Evolutionary conservation across 2,329 filamentous ascomycete genomes (phyloP).

Genomic region (Sporothrix mexicana): DNA sequence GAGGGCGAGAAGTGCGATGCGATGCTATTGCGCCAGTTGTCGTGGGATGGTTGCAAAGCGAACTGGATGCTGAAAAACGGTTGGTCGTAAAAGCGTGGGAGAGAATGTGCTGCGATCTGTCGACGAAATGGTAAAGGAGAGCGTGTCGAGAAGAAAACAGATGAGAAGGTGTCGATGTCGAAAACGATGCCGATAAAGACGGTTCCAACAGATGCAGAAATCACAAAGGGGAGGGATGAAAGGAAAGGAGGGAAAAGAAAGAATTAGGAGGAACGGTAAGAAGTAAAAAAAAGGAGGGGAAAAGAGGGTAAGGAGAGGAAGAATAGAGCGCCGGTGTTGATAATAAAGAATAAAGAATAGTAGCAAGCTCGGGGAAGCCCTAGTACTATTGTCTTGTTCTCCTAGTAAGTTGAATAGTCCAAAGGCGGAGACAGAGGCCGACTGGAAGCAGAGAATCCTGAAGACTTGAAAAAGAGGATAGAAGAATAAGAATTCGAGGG

Average conservation of each 20-base stretch:
- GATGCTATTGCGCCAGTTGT: not conserved
- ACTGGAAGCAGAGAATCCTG: not conserved
- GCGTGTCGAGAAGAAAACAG: not conserved
- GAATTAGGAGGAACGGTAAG: conserved; percentile 1
- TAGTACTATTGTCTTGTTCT: not conserved
- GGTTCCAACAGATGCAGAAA: not conserved
- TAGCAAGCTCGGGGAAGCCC: not conserved
- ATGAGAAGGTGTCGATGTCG: not conserved
- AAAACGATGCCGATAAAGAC: not conserved
- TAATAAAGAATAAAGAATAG: conserved; percentile 22
- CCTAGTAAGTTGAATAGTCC: not conserved
- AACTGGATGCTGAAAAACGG: not conserved
- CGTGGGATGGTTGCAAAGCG: not conserved
- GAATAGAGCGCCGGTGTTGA: not conserved
- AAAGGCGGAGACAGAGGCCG: not conserved
- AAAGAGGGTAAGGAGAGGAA: conserved; percentile 12
- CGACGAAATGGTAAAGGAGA: conserved; percentile 1
- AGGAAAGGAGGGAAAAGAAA: conserved; percentile 7
- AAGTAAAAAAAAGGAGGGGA: conserved; percentile 1
- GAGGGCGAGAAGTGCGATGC: not conserved
- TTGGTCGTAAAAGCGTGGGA: not conserved
- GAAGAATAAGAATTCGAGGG: conserved; percentile 5
- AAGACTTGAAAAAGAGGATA: not conserved
- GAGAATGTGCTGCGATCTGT: not conserved
- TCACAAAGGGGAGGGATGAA: not conserved